phyloP scores from a whole-genome alignment of 2,329 filamentous ascomycete genomes.

The Colletotrichum coccodes region DNA sequence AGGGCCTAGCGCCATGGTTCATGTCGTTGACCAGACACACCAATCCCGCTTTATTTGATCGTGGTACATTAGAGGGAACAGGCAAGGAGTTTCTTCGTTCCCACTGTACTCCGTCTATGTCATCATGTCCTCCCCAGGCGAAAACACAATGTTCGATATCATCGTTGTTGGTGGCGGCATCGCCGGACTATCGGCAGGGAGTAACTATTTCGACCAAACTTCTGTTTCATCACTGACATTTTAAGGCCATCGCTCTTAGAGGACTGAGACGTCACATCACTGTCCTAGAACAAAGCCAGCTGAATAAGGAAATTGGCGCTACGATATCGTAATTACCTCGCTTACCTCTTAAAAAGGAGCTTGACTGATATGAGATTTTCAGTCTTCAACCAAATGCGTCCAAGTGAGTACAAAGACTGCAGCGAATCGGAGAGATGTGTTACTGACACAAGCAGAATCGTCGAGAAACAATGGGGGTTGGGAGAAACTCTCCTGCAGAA shows the following conservation, averaged over 20 bases:
- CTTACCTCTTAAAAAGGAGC: too few species aligned
- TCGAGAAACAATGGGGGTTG: conserved; percentile 40
- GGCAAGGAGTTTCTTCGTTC: too few species aligned
- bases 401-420: conserved; percentile 38
- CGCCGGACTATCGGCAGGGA: conserved; percentile 21
- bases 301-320: conserved; percentile 50
- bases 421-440: rapidly evolving
- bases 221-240: background rate
- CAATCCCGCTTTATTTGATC: background rate
- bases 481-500: conserved; percentile 39
- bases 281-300: conserved; percentile 37
- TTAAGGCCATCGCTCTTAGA: conserved; percentile 48
- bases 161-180: conserved; percentile 36
- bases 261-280: conserved; percentile 37
- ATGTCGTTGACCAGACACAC: background rate
- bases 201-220: background rate
- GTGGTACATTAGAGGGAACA: background rate
- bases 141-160: conserved; percentile 22
- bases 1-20: background rate
- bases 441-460: background rate
- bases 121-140: background rate
- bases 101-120: background rate
- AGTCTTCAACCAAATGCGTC: conserved; percentile 51
- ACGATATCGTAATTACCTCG: conserved; percentile 42
- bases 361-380: background rate